phyloP scores from a whole-genome alignment of 257 asterid genomes.

The Solanum rostratum region DNA sequence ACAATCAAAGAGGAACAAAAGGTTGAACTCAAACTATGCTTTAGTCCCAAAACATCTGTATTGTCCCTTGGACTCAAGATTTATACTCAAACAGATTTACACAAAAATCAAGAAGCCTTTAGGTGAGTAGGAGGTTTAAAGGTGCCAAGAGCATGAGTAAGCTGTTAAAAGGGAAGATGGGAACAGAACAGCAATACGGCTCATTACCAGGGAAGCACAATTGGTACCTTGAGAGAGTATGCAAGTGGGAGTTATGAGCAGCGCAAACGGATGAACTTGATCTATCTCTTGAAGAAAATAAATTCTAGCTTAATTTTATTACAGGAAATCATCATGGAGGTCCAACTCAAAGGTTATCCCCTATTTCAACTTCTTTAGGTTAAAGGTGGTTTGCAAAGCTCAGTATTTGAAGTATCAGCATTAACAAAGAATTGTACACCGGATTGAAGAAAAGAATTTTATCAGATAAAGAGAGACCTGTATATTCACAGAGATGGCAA shows the following conservation, averaged over 20 bases:
- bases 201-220: background rate
- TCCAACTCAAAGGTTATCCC: background rate
- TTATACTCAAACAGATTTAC: background rate
- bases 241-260: background rate
- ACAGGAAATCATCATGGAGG: background rate
- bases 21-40: background rate
- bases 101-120: background rate
- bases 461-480: background rate
- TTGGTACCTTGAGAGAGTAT: background rate
- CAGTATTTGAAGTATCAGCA: background rate
- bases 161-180: background rate
- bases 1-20: background rate
- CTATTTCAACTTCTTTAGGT: background rate
- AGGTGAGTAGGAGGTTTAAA: background rate
- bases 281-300: background rate
- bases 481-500: background rate
- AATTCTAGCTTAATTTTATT: background rate
- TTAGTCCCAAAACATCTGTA: background rate
- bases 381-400: background rate
- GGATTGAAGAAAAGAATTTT: background rate
- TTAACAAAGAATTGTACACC: background rate
- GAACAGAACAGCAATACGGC: background rate
- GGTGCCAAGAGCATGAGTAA: background rate
- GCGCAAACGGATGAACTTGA: background rate
- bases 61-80: background rate